Evolutionary conservation across 495 filamentous ascomycete genomes (phyloP), one percentile per base, ranked within the genome.

Genomic region (Talaromyces thailandensis): DNA sequence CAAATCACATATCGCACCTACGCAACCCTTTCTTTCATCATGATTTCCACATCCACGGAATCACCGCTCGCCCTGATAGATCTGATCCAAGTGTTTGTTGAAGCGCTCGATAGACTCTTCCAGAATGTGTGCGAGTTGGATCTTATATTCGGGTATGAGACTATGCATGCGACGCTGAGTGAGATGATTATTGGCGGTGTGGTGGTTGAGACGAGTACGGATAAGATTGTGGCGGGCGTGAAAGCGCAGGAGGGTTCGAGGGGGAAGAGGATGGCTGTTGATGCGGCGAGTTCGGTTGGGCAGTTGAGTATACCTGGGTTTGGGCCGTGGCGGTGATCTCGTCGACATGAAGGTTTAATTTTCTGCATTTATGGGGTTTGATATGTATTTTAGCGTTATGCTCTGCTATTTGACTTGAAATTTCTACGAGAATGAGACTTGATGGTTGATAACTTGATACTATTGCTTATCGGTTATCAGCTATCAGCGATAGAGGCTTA

Each of bases 101-200:
- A 98, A 75, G 85, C 95, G 21, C 82, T 98, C 23, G 94, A 98
- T 72, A 84, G 91, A 61, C 81, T 98, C 60, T 98, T 98, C 71
- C 93, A 97, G 78, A 96, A 98, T 68, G 94, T 98, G 25, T 98
- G 94, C 79, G 94, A 98, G 75, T 78, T 98, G 56, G 94, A 98
- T 71, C 81, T 98, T 60, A 98, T 98, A 73, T 98, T 98, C 78
- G 96, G 96, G 66, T 98, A 96, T 71, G 94, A 98, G 82, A 93
- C 91, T 29, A 83, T 98, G 71, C 94, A 98, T 77, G 90, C 94
- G 5, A 84, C 88, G 25, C 79, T 98, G 24, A 84, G 85, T 66
- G 94, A 98, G 83, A 95, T 98, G 90, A 87, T 98, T 60, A 89
- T 97, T 4, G 94, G 95, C 12, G 94, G 94, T 2, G 92, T 97